Conservation (phyloP, 257 asterid species). For the Schizonepeta tenuifolia region DNA sequence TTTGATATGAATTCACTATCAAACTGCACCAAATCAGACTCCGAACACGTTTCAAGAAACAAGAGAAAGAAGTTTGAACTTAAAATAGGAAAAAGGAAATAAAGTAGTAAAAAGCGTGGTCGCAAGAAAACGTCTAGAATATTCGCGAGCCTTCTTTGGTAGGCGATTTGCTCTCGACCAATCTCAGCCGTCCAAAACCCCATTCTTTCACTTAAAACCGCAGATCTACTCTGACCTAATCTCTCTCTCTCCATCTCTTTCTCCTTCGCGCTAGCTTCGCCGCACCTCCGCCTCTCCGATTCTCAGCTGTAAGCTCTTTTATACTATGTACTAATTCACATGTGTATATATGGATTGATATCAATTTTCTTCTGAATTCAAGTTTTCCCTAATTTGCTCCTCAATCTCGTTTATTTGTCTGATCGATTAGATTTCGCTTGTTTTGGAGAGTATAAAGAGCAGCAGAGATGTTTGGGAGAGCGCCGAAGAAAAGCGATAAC, state of each 20-base stretch:
- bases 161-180: slow-evolving; percentile 27
- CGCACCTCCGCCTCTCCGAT: slow-evolving; percentile 32
- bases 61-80: neutral
- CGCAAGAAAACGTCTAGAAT: slow-evolving; percentile 25
- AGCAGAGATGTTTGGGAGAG: slow-evolving; percentile 76
- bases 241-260: slow-evolving; percentile 19
- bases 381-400: neutral
- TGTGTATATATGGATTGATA: slow-evolving; percentile 27
- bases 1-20: too few species aligned
- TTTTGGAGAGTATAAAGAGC: slow-evolving; percentile 24
- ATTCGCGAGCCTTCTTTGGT: slow-evolving; percentile 34
- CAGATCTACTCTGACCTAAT: slow-evolving; percentile 28
- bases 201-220: slow-evolving; percentile 34
- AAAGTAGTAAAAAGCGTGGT: slow-evolving; percentile 10
- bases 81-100: neutral
- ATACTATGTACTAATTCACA: neutral
- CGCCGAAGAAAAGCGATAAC: slow-evolving; percentile 77
- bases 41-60: too few species aligned
- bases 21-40: too few species aligned
- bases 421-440: slow-evolving; percentile 19
- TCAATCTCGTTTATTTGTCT: neutral
- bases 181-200: slow-evolving; percentile 50
- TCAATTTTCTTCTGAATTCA: neutral
- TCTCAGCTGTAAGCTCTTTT: slow-evolving; percentile 33
- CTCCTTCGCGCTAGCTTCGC: slow-evolving; percentile 35